Evolutionary conservation across 768 basidiomycete genomes (phyloP).

Genomic region (Suillus fuscotomentosus): DNA sequence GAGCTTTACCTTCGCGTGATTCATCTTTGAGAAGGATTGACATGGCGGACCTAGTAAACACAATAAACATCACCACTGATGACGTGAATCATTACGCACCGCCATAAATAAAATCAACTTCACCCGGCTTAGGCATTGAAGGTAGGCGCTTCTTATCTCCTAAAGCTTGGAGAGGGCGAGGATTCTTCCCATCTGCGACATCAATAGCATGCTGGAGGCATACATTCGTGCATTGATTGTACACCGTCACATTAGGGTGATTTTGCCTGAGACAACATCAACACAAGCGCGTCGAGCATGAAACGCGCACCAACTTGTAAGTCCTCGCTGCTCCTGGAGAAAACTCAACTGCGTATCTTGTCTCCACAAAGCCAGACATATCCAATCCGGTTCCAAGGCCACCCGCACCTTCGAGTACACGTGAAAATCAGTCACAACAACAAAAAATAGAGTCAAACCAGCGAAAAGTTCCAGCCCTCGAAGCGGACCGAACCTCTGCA

Average conservation of each 20-base stretch:
- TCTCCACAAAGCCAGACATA: constrained; percentile 58
- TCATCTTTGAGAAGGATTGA: constrained; percentile 68
- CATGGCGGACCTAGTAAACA: constrained; percentile 63
- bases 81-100: constrained; percentile 39
- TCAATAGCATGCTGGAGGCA: constrained; percentile 61
- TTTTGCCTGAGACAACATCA: constrained; percentile 45
- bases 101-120: constrained; percentile 73
- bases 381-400: constrained; percentile 70
- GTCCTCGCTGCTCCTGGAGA: constrained; percentile 62
- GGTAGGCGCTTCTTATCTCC: constrained; percentile 37
- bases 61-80: neutral
- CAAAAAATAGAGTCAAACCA: constrained; percentile 38
- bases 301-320: constrained; percentile 44
- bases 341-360: constrained; percentile 69
- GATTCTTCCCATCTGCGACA: constrained; percentile 38
- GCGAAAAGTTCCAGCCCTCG: constrained; percentile 67
- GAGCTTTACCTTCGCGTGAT: constrained; percentile 53
- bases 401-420: constrained; percentile 55
- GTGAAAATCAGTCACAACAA: constrained; percentile 1
- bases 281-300: neutral
- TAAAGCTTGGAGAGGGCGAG: constrained; percentile 39
- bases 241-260: constrained; percentile 58
- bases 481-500: constrained; percentile 42
- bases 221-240: constrained; percentile 61
- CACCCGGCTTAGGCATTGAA: constrained; percentile 54